Base-by-base conservation (phyloP, 805 yeast genomes). In the Candida awuae region DNA sequence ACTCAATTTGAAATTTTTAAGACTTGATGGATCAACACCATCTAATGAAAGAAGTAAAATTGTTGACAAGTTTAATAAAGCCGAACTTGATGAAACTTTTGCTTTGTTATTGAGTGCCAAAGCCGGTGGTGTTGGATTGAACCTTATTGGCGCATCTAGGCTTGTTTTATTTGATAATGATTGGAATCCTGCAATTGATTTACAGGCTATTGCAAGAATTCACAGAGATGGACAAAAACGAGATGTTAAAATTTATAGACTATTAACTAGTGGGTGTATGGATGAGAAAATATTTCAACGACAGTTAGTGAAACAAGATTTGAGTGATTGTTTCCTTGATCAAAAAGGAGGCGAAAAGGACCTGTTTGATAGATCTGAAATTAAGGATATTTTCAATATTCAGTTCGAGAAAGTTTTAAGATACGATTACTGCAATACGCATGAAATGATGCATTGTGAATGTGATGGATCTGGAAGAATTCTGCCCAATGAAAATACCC, bases 221-320 rank as follows among this genome's bases (percentile, higher is more conserved):
- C 95, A 90, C 54, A 68, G 98, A 51, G 97, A 90, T 57, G 98
- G 98, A 0, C 98, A 92, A 56, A 73, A 61, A 34, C 71, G 62
- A 34, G 85, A 85, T 0, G 92, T 87, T 9, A 80, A 65, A 54
- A 78, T 90, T 22, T 92, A 92, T 54, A 68, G 98, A 48, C 59
- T 92, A 15, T 61, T 92, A 31, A 82, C 95, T 0, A 77, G 94
- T 0, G 98, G 97, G 0, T 77, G 88, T 39, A 82, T 87, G 26
- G 98, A 92, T 56, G 98, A 92, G 56, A 90, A 88, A 61, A 88
- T 92, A 4, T 79, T 83, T 44, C 97, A 92, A 56, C 66, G 98
- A 15, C 98, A 92, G 58, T 63, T 88, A 38, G 79, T 85, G 68
- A 92, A 92, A 57, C 75, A 66, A 39, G 87, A 80, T 38, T 61